Conservation (phyloP, 2,329 filamentous ascomycete genomes). For the Neonectria coccinea region DNA sequence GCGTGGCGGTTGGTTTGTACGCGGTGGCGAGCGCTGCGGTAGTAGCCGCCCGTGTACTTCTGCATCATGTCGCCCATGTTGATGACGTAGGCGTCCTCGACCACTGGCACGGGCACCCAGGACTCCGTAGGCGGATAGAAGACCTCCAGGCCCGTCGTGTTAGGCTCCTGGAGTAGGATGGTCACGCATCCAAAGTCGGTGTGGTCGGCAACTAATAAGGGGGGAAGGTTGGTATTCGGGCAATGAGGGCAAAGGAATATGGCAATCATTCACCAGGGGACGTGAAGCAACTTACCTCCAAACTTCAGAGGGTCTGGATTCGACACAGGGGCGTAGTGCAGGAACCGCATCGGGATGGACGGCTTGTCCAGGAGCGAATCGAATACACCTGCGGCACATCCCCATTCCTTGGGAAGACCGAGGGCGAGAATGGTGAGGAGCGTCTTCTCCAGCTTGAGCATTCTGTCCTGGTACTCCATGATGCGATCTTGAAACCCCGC, state of each 20-base stretch:
- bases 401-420: neutral
- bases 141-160: conserved; percentile 45
- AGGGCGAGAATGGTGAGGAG: neutral
- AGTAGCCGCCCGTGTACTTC: conserved; percentile 47
- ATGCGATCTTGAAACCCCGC: neutral
- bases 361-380: neutral
- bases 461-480: neutral
- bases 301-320: neutral
- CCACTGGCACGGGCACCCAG: conserved; percentile 48
- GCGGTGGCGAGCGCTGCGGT: conserved; percentile 48
- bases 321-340: neutral
- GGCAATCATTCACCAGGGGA: neutral
- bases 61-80: conserved; percentile 54
- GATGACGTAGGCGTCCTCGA: conserved; percentile 49
- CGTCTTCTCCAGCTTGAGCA: neutral
- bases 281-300: neutral
- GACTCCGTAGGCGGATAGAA: conserved; percentile 44
- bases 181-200: conserved; percentile 48
- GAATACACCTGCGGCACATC: neutral
- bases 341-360: neutral
- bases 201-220: conserved; percentile 43
- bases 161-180: conserved; percentile 45
- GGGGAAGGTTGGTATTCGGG: neutral
- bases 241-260: neutral
- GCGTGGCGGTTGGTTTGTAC: conserved; percentile 43